phyloP scores from a whole-genome alignment of 768 basidiomycete genomes.

The Suillus brevipes region DNA sequence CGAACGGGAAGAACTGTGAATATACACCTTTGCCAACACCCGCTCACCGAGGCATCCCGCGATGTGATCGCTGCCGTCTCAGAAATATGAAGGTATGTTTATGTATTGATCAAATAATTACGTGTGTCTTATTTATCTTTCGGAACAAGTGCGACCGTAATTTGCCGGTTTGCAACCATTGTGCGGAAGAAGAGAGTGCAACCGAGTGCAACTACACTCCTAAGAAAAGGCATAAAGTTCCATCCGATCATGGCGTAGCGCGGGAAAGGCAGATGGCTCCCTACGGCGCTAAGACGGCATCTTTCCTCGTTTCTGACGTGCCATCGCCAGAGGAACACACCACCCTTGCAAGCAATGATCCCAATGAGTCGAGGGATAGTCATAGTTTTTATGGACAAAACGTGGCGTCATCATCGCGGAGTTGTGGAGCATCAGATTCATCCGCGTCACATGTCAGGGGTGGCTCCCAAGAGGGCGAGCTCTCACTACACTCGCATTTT shows the following conservation, averaged over 20 bases:
- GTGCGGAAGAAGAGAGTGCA: conserved; percentile 48
- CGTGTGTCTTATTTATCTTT: conserved; percentile 8
- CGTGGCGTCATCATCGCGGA: conserved; percentile 37
- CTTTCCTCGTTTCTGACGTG: conserved; percentile 46
- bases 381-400: conserved; percentile 52
- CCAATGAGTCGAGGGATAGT: conserved; percentile 29
- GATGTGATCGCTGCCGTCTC: conserved; percentile 69
- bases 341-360: conserved; percentile 17
- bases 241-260: conserved; percentile 40
- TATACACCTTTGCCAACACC: conserved; percentile 76
- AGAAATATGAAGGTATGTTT: conserved; percentile 62
- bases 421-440: conserved; percentile 21
- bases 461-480: conserved; percentile 17
- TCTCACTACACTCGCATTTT: conserved; percentile 16
- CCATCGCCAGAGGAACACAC: conserved; percentile 33
- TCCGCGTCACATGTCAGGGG: conserved; percentile 22
- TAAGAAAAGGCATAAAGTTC: conserved; percentile 63
- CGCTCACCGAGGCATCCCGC: conserved; percentile 72
- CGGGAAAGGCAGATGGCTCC: conserved; percentile 39
- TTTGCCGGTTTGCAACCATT: conserved; percentile 70
- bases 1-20: conserved; percentile 61
- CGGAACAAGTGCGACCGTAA: conserved; percentile 64
- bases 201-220: conserved; percentile 71
- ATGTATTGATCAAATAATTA: neutral
- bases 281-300: conserved; percentile 48